phyloP scores from a whole-genome alignment of 768 basidiomycete species.

The Suillus tomentosus region DNA sequence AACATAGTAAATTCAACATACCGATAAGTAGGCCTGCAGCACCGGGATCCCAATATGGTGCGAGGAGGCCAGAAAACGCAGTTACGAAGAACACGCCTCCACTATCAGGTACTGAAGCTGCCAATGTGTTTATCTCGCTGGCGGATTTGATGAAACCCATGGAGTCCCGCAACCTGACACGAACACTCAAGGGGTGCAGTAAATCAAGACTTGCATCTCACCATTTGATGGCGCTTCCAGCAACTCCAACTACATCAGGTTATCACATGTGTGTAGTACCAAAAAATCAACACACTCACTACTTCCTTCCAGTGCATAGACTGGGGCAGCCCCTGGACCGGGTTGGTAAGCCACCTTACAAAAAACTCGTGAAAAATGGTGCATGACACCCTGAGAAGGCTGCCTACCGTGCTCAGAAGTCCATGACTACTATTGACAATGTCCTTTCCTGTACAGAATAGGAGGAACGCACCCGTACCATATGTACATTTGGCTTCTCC shows the following conservation, averaged over 20 bases:
- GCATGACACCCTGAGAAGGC: neutral
- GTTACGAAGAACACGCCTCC: conserved; percentile 97
- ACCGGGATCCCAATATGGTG: conserved; percentile 96
- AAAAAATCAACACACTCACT: conserved; percentile 52
- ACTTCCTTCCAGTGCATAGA: conserved; percentile 94
- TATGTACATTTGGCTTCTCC: conserved; percentile 99
- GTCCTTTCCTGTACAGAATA: conserved; percentile 91
- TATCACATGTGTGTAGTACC: conserved; percentile 4
- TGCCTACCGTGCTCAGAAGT: conserved; percentile 78
- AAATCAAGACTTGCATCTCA: conserved; percentile 24
- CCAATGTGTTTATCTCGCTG: conserved; percentile 82
- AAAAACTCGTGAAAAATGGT: conserved; percentile 11
- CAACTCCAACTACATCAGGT: conserved; percentile 72
- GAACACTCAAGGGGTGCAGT: conserved; percentile 5
- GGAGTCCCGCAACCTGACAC: conserved; percentile 79
- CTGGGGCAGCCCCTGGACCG: conserved; percentile 72
- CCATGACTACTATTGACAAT: conserved; percentile 87
- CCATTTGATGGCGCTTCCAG: conserved; percentile 95
- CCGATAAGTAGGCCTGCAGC: conserved; percentile 88
- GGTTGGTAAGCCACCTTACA: conserved; percentile 85
- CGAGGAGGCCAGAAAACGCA: conserved; percentile 92
- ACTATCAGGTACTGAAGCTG: conserved; percentile 70
- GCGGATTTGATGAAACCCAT: conserved; percentile 82
- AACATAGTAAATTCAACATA: conserved; percentile 23
- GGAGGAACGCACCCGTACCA: conserved; percentile 93